phyloP scores from a whole-genome alignment of 2,329 filamentous ascomycete genomes.

The Alternaria triticimaculans region DNA sequence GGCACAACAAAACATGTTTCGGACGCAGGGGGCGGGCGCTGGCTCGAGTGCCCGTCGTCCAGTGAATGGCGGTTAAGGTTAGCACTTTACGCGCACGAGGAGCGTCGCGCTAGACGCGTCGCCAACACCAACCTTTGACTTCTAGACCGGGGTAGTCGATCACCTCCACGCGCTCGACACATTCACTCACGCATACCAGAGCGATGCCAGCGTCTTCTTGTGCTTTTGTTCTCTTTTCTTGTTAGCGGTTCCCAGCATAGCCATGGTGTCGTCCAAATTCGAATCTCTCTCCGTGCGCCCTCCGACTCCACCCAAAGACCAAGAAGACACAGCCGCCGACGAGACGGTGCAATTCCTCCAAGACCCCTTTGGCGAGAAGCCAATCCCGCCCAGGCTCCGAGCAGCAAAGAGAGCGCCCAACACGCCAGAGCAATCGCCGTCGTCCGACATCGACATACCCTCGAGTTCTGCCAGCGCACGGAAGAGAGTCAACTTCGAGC shows the following conservation, averaged over 20 bases:
- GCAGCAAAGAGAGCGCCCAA: slow-evolving; percentile 33
- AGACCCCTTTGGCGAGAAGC: slow-evolving; percentile 49
- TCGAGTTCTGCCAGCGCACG: slow-evolving; percentile 45
- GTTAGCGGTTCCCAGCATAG: slow-evolving; percentile 42
- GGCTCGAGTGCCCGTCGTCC: slow-evolving; percentile 13
- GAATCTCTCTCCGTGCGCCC: slow-evolving; percentile 59
- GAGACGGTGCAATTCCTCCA: slow-evolving; percentile 54
- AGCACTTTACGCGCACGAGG: slow-evolving; percentile 24
- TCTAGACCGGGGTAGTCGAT: slow-evolving; percentile 16
- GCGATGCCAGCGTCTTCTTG: slow-evolving; percentile 34
- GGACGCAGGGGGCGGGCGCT: background rate
- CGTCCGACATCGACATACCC: slow-evolving; percentile 48
- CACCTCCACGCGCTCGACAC: slow-evolving; percentile 17
- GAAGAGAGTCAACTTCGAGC: slow-evolving; percentile 66
- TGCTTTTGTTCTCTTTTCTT: slow-evolving; percentile 27
- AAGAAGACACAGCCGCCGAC: slow-evolving; percentile 44
- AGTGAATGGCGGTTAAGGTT: slow-evolving; percentile 10
- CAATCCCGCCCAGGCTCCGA: slow-evolving; percentile 28
- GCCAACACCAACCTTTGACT: slow-evolving; percentile 22
- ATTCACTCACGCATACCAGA: slow-evolving; percentile 15
- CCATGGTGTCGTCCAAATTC: slow-evolving; percentile 52
- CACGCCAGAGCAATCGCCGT: slow-evolving; percentile 53
- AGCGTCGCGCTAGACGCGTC: slow-evolving; percentile 22
- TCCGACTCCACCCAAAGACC: slow-evolving; percentile 62
- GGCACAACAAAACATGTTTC: background rate